Base-by-base conservation (phyloP, 495 filamentous ascomycete genomes). In the Extremus antarcticus region DNA sequence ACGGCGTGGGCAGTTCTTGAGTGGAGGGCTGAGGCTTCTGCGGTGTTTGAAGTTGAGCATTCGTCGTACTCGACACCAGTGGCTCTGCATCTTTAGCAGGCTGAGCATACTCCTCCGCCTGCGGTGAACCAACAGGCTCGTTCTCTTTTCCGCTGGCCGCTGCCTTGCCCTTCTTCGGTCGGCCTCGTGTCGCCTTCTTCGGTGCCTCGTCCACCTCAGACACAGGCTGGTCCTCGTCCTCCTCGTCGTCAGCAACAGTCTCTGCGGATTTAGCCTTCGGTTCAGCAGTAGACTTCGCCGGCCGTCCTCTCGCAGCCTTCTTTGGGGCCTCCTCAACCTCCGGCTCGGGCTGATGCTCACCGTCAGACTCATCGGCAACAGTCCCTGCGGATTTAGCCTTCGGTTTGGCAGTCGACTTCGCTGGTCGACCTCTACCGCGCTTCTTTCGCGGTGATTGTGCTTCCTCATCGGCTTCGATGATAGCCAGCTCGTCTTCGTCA, bases 261-360 rank as follows among this genome's bases (percentile, higher is more conserved):
- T 48, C 23, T 4, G 46, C 21, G 8, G 46, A 24, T 13, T 15
- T 25, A 10, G 23, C 29, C 8, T 40, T 7, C 21, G 19, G 32
- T 16, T 38, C 32, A 2, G 29, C 29, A 52, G 29, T 24, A 19
- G 50, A 40, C 19, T 23, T 40, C 32, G 29, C 3, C 19, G 29
- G 51, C 16, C 61, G 57, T 19, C 62, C 56, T 16, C 59, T 51
- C 11, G 58, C 55, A 47, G 35, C 46, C 47, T 57, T 62, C 54
- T 53, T 57, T 8, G 59, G 59, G 21, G 38, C 11, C 20, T 58
- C 45, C 2, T 56, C 47, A 15, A 15, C 50, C 1, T 24, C 51
- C 21, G 25, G 11, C 29, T 49, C 17, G n/a, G 21, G 22, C 2
- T 24, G 19, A 20, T 3, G 3, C 20, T 45, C 17, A 17, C 15